A percentile compares a stretch with the other conserved stretches of the same genome.
These are phyloP conservation scores for Globomyces pollinis-pini DNA, from an alignment of 192 early-diverging fungal species.

Conservation along the genomic window DNA sequence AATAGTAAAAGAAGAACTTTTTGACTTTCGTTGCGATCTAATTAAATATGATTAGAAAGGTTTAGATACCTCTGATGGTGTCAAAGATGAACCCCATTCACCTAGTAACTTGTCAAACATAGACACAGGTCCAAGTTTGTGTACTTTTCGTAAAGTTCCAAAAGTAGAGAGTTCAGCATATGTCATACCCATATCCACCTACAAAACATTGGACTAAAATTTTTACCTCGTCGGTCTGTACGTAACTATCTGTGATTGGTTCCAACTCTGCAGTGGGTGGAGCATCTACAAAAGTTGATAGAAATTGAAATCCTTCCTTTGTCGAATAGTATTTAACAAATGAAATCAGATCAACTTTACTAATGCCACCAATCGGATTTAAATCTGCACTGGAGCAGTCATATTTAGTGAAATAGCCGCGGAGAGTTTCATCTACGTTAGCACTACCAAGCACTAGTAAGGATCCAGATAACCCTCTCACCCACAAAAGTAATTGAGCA, in stretches of 20 bases:
- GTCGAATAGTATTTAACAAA: constrained; percentile 71
- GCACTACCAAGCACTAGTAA: constrained; percentile 90
- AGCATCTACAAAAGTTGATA: constrained; percentile 40
- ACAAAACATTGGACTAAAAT: too few relatives aligned
- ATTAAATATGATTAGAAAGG: too few relatives aligned
- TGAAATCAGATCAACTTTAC: constrained; percentile 76
- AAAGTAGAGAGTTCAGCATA: constrained; percentile 88
- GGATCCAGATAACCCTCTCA: constrained; percentile 50
- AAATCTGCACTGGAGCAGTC: constrained; percentile 96
- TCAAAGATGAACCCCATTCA: constrained; percentile 60
- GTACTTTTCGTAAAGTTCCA: constrained; percentile 83
- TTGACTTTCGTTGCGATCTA: constrained; percentile 90
- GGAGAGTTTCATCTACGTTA: constrained; percentile 96
- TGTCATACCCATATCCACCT: constrained; percentile 99
- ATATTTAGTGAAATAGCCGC: constrained; percentile 98
- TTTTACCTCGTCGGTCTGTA: constrained; percentile 89
- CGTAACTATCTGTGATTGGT: constrained; percentile 73
- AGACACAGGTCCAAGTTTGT: constrained; percentile 80
- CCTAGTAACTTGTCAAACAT: constrained; percentile 90
- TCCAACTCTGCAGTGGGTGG: constrained; percentile 95
- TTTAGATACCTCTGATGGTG: constrained; percentile 52
- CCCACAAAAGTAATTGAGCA: constrained; percentile 93
- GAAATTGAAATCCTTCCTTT: constrained; percentile 28
- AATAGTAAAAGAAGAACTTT: constrained; percentile 90
- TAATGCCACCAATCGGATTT: constrained; percentile 93